Evolutionary conservation across 441 rosid genomes (phyloP), one percentile per base, ranked within the genome.

Genomic region (Capsella rubella): DNA sequence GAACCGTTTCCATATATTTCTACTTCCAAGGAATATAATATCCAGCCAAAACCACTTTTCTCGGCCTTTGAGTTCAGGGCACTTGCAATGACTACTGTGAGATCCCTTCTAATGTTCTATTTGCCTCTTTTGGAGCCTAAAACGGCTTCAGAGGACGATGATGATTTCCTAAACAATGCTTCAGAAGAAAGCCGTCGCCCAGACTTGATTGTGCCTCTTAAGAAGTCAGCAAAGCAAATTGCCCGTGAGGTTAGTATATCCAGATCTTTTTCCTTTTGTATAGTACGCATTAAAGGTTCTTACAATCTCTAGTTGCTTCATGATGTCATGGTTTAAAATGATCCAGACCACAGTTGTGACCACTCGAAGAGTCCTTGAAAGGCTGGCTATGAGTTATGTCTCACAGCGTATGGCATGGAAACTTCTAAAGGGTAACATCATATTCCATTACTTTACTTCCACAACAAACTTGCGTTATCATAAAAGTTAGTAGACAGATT

Each of bases 331-430:
- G 13, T 64, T 18, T 39, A 1, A 59, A 32, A 16, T 69, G 65
- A 74, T 71, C 56, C 83, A 93, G 99, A 91, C 95, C 13, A 85
- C 92, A 37, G 90, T 92, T 74, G 92, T 89, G 49, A 95, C 99
- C 45, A 89, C 97, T 78, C 81, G 98, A 60, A 86, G 98, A 71
- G 35, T 93, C 49, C 82, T 95, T 47, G 98, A 95, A 87, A 91
- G 98, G 83, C 83, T 95, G 80, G 90, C 99, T 67, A 77, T 89
- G 59, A 85, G 86, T 77, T 82, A 90, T 84, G 85, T 85, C 76
- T 95, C 98, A 18, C 96, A 85, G 79, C 85, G 91, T 76, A 83
- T 86, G 85, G 99, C 99, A 27, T 93, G 98, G 98, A 93, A 95
- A 82, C 97, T 95, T 82, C 87, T 95, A 25, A 93, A 93, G 83